Conservation (phyloP, 1,139 yeast genomes). For the Hyphopichia burtonii region DNA sequence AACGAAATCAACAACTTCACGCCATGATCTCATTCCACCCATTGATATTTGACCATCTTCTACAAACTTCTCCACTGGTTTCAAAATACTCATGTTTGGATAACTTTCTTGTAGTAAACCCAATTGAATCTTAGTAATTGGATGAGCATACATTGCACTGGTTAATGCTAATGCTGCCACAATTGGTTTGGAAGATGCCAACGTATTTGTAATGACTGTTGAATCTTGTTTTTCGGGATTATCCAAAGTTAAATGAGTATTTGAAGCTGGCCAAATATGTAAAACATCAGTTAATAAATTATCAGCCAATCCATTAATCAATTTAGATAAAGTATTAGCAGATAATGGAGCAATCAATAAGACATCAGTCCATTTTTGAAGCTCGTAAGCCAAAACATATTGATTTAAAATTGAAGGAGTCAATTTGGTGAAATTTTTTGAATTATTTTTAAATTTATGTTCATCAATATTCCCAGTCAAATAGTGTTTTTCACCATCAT, state of each 20-base stretch:
- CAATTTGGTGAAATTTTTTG: slow-evolving; percentile 9
- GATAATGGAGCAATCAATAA: slow-evolving; percentile 31
- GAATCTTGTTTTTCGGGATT: slow-evolving; percentile 8
- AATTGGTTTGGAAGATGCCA: slow-evolving; percentile 23
- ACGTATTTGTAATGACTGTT: slow-evolving; percentile 19
- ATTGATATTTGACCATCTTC: slow-evolving; percentile 32
- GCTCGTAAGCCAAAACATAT: slow-evolving; percentile 18
- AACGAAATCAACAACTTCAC: slow-evolving; percentile 29
- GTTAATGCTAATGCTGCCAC: slow-evolving; percentile 29
- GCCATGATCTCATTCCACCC: slow-evolving; percentile 35
- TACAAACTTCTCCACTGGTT: slow-evolving; percentile 30
- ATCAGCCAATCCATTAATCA: slow-evolving; percentile 27
- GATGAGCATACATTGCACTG: slow-evolving; percentile 30
- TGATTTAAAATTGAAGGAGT: slow-evolving; percentile 13
- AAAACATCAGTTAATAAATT: slow-evolving; percentile 25
- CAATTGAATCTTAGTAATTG: slow-evolving; percentile 26
- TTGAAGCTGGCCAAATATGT: slow-evolving; percentile 26
- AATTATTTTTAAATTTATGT: neutral
- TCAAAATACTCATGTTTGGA: slow-evolving; percentile 26
- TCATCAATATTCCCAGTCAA: slow-evolving; percentile 10
- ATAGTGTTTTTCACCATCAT: slow-evolving; percentile 22
- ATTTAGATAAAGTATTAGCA: slow-evolving; percentile 30
- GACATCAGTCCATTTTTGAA: slow-evolving; percentile 33
- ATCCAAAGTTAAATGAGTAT: neutral
- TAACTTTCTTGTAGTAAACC: slow-evolving; percentile 22